phyloP scores from a whole-genome alignment of 495 filamentous ascomycete genomes.

The Lasiosphaeria miniovina region DNA sequence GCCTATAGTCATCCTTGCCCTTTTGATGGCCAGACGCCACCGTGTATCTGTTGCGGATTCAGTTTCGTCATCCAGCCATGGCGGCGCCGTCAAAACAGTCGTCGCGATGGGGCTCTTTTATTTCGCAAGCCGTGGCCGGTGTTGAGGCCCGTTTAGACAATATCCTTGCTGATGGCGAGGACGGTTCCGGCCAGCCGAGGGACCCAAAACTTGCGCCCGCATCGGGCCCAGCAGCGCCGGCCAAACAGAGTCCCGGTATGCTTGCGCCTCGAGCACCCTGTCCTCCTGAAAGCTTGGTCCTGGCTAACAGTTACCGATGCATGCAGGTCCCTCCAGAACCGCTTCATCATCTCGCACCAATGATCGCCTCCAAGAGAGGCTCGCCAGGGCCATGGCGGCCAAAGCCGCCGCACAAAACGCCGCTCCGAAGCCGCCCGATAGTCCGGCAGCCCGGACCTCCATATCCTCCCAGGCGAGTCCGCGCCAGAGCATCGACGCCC shows the following conservation, averaged over 20 bases:
- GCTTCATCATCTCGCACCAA: slow-evolving; percentile 58
- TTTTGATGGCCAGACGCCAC: slow-evolving; percentile 12
- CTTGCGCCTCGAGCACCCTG: neutral
- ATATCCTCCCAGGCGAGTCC: slow-evolving; percentile 29
- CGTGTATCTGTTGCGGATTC: slow-evolving; percentile 1
- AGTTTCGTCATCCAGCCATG: slow-evolving; percentile 19
- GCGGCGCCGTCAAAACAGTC: slow-evolving; percentile 31
- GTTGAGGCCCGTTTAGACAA: slow-evolving; percentile 91
- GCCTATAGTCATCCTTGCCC: neutral
- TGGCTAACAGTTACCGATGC: slow-evolving; percentile 16
- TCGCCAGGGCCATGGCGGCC: slow-evolving; percentile 61
- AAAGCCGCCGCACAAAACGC: slow-evolving; percentile 27
- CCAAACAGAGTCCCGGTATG: slow-evolving; percentile 30
- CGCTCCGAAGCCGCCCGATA: slow-evolving; percentile 13
- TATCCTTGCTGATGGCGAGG: slow-evolving; percentile 79
- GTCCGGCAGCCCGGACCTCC: slow-evolving; percentile 16
- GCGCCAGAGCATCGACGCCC: slow-evolving; percentile 33
- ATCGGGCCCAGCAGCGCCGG: slow-evolving; percentile 25
- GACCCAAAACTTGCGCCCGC: slow-evolving; percentile 22
- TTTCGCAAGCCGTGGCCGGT: slow-evolving; percentile 88
- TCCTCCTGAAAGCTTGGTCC: neutral
- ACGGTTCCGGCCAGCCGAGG: slow-evolving; percentile 31
- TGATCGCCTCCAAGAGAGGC: slow-evolving; percentile 79
- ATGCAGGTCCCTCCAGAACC: slow-evolving; percentile 43
- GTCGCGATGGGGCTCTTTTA: slow-evolving; percentile 75